phyloP scores from a whole-genome alignment of 1,284 basidiomycete species.

The Papiliotrema flavescens region DNA sequence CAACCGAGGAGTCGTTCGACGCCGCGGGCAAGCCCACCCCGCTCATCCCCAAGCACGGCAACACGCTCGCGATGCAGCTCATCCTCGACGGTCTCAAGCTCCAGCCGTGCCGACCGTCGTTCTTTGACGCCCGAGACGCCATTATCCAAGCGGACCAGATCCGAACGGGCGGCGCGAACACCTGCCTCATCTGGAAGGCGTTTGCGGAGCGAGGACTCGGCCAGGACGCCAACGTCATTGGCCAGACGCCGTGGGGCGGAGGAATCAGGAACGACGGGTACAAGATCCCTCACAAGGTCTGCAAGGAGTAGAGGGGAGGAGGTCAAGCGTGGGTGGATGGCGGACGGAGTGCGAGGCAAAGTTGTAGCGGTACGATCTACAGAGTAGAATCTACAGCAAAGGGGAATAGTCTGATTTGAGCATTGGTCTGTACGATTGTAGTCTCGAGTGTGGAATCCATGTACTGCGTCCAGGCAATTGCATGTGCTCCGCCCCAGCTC shows the following conservation, averaged over 20 bases:
- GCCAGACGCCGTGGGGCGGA: constrained; percentile 91
- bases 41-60: constrained; percentile 84
- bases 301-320: constrained; percentile 25
- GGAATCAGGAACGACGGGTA: constrained; percentile 58
- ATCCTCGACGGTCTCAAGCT: constrained; percentile 91
- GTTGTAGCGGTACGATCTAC: too few relatives aligned
- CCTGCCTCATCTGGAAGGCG: constrained; percentile 81
- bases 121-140: constrained; percentile 88
- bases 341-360: too few relatives aligned
- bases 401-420: too few relatives aligned
- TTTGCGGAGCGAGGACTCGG: constrained; percentile 83
- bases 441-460: too few relatives aligned
- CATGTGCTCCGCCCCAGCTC: too few relatives aligned
- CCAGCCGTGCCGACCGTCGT: constrained; percentile 83
- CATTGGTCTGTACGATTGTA: too few relatives aligned
- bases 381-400: too few relatives aligned
- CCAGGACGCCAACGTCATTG: constrained; percentile 65
- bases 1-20: constrained; percentile 31
- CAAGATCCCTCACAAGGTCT: constrained; percentile 47
- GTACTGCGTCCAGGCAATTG: too few relatives aligned
- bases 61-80: constrained; percentile 81
- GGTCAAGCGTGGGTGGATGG: background rate
- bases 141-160: constrained; percentile 90
- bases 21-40: constrained; percentile 54
- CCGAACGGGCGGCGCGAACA: constrained; percentile 87